Conservation (phyloP, 139 green algal genomes). For the Klebsormidium nitens region DNA sequence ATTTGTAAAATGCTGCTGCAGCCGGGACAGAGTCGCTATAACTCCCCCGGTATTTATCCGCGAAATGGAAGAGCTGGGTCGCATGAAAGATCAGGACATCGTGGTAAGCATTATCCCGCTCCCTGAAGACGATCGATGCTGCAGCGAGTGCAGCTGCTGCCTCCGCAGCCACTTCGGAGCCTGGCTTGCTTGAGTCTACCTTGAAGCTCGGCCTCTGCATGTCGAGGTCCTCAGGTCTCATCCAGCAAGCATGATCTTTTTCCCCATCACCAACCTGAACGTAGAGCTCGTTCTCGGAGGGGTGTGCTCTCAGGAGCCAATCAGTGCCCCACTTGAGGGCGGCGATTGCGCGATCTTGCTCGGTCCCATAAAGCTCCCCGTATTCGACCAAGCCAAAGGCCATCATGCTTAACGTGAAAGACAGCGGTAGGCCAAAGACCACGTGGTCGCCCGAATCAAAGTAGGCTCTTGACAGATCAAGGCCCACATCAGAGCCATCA, state of each 20-base stretch:
- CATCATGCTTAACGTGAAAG: constrained; percentile 31
- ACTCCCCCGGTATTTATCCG: constrained; percentile 41
- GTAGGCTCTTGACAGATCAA: constrained; percentile 42
- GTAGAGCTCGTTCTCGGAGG: constrained; percentile 1
- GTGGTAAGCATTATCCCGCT: constrained; percentile 45
- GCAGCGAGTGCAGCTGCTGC: constrained; percentile 61
- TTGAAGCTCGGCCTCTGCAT: constrained; percentile 12
- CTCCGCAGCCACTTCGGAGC: constrained; percentile 52
- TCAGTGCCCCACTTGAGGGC: constrained; percentile 61
- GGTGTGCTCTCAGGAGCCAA: constrained; percentile 54
- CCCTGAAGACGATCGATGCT: constrained; percentile 51
- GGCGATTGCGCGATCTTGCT: constrained; percentile 21
- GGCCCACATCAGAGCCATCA: constrained; percentile 29
- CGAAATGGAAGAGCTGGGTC: constrained; percentile 47
- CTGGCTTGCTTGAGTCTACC: constrained; percentile 38
- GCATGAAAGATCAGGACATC: constrained; percentile 44
- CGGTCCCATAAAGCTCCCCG: constrained; percentile 35
- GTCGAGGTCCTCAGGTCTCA: constrained; percentile 54
- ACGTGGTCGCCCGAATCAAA: constrained; percentile 53
- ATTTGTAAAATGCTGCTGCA: background rate
- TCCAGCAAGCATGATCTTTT: constrained; percentile 54
- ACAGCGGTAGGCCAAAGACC: constrained; percentile 45
- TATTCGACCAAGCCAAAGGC: constrained; percentile 40
- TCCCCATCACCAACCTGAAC: constrained; percentile 37
- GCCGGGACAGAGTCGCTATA: constrained; percentile 44